Evolutionary conservation across 2,329 filamentous ascomycete species (phyloP), one percentile per base, ranked within the genome.

Genomic region (Fusarium hainanense): DNA sequence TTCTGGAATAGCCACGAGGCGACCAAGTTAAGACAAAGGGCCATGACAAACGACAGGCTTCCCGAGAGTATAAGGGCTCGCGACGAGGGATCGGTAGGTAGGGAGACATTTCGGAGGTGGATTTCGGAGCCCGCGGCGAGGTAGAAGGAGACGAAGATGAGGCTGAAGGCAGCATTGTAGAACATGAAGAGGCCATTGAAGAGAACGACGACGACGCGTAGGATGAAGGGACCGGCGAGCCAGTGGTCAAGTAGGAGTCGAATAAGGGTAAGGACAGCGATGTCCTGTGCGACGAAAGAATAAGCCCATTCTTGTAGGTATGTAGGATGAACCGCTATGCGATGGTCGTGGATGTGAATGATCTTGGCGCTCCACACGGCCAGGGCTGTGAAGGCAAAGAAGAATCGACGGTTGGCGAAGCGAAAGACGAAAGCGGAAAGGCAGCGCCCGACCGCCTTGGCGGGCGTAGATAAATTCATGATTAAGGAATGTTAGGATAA

Each of bases 251-350:
- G 73, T 13, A 80, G 71, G 8, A 79, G 64, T 8, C 78, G 75
- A 44, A 80, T 66, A 16, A 77, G 28, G 16, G 79, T 65, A 18
- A 80, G 68, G 25, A 80, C 57, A 21, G 70, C 56, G 7, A 77
- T 66, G 47, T 81, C 79, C 56, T 80, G 78, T 14, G 72, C 69
- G 56, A 79, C 78, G 54, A 81, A 81, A 6, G 79, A 79, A 34
- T 76, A 72, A 28, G 30, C 66, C 64, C 30, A 71, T 44, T 13
- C 76, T 70, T 23, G 46, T 7, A 70, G 41, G 27, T 59, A n/a
- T 10, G 27, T 50, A 10, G 37, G 23, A 28, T 69, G 58, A 3
- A 80, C 58, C 21, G 79, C 76, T 4, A 67, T 65, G 25, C 74
- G 58, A 34, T 80, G 77, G 40, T 71, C 76, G 57, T 76, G 74